Conservation (phyloP, 192 early-diverging fungal genomes). For the Mortierella antarctica region DNA sequence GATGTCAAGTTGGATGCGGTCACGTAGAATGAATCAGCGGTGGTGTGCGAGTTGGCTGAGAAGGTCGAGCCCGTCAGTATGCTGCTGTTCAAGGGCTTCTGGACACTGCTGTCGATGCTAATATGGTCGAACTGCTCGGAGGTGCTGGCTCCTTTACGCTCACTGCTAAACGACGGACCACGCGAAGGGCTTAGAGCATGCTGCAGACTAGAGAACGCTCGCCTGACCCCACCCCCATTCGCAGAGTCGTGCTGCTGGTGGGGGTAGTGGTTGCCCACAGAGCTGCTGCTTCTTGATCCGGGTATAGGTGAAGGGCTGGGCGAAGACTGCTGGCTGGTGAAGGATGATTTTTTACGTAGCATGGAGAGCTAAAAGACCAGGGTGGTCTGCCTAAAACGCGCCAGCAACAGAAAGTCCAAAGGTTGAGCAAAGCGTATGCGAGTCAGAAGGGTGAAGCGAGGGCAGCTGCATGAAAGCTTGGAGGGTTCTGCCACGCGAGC, state of each 20-base stretch:
- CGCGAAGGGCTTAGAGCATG: slow-evolving; percentile 29
- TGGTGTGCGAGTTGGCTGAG: slow-evolving; percentile 34
- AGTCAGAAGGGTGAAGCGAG: too few relatives aligned
- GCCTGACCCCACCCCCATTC: slow-evolving; percentile 21
- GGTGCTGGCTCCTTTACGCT: background rate
- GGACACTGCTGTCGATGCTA: slow-evolving; percentile 1
- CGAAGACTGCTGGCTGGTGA: slow-evolving; percentile 29
- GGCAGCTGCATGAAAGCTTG: too few relatives aligned
- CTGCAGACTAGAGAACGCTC: slow-evolving; percentile 28
- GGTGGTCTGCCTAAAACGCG: background rate
- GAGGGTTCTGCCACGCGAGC: too few relatives aligned
- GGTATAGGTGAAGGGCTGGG: slow-evolving; percentile 13
- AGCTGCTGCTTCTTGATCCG: slow-evolving; percentile 20
- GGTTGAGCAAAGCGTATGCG: too few relatives aligned
- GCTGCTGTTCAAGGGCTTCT: background rate
- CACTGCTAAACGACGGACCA: background rate
- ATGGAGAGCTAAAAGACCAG: slow-evolving; percentile 4
- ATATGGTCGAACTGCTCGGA: background rate
- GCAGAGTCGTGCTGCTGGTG: background rate
- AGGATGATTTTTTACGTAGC: slow-evolving; percentile 48
- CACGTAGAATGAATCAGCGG: slow-evolving; percentile 33
- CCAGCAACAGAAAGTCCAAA: too few relatives aligned
- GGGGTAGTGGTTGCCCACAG: slow-evolving; percentile 14
- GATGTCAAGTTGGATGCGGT: slow-evolving; percentile 21
- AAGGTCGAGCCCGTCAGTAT: slow-evolving; percentile 15